Base-by-base conservation (phyloP, 495 filamentous ascomycete genomes). In the Talaromyces stipitatus region DNA sequence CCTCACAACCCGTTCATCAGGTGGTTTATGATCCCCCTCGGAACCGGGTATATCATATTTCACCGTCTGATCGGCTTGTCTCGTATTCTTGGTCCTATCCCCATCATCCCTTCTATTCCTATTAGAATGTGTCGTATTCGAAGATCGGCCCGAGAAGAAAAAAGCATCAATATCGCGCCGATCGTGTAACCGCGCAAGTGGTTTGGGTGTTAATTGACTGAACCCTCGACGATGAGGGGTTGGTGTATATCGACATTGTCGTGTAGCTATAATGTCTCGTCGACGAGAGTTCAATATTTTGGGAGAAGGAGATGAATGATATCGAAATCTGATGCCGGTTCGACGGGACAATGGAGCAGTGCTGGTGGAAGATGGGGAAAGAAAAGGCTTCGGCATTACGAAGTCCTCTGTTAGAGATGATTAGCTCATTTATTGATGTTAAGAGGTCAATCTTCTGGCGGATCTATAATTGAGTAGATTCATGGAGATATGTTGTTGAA, bases 1-100 rank as follows among this genome's bases (percentile, higher is more conserved):
- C 68, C 94, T 92, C 48, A 96, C 65, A 41, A 87, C 92, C 32
- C 92, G 83, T 66, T 94, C 85, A 71, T 91, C 84, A 7, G 85
- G 86, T 1, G 75, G 72, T 54, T 77, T 71, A 26, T 74, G 69
- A 56, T 80, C 72, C 33, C 20, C 55, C 9, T 30, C 29, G 12
- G 45, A 29, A 6, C 48, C 56, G 4, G 20, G 29, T 28, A 29
- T n/a, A 9, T 45, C 36, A 30, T 26, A 41, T 10, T 23, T 48
- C 1, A 55, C 23, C 1, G 22, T 22, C 8, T 24, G 30, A 55
- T 11, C 33, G 32, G 11, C 24, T 5, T 43, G 33, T 38, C 12
- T 30, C 7, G 10, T 23, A 12, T 38, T 41, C 3, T 14, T 46
- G 26, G 4, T 12, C 8, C 23, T 43, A 1, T 23, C 30, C 6